Percentiles rank a stretch among this genome's conserved stretches.
Evolutionary conservation across 805 yeast genomes (phyloP).

Genomic region (Starmerella cellae): DNA sequence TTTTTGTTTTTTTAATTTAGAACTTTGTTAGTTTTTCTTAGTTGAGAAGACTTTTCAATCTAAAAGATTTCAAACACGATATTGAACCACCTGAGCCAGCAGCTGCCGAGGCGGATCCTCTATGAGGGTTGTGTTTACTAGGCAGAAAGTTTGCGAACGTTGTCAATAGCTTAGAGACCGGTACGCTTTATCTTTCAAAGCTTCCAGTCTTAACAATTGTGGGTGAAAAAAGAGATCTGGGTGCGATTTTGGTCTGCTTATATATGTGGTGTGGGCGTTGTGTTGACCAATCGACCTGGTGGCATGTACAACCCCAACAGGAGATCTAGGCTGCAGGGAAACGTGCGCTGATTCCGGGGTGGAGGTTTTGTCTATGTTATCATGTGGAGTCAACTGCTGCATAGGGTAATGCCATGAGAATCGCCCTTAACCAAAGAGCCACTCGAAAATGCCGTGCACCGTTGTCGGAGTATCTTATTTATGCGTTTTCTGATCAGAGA

Average conservation of each 20-base stretch:
- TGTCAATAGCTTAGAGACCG: constrained; percentile 15
- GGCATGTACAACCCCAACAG: not conserved
- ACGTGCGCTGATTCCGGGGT: too few relatives aligned
- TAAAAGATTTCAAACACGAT: constrained; percentile 14
- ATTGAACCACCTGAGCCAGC: constrained; percentile 30
- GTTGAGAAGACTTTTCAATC: constrained; percentile 23
- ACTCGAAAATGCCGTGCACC: too few relatives aligned
- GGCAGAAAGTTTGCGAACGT: constrained; percentile 33
- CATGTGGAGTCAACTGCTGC: too few relatives aligned
- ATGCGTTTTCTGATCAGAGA: too few relatives aligned
- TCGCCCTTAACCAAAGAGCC: too few relatives aligned
- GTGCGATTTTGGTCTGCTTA: not conserved
- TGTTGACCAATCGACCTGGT: not conserved
- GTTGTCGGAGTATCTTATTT: too few relatives aligned
- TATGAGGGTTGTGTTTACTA: constrained; percentile 34
- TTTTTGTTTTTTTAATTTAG: constrained; percentile 3
- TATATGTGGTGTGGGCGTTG: too few relatives aligned
- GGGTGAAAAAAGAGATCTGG: not conserved
- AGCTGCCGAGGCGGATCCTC: constrained; percentile 30
- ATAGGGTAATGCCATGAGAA: too few relatives aligned
- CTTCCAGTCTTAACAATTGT: constrained; percentile 1
- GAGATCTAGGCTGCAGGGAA: not conserved
- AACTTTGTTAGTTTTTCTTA: constrained; percentile 19
- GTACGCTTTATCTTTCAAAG: constrained; percentile 1
- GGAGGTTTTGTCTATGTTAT: too few relatives aligned